Evolutionary conservation across 441 rosid species (phyloP), one percentile per base, ranked within the genome.

Genomic region (Gossypium davidsonii): DNA sequence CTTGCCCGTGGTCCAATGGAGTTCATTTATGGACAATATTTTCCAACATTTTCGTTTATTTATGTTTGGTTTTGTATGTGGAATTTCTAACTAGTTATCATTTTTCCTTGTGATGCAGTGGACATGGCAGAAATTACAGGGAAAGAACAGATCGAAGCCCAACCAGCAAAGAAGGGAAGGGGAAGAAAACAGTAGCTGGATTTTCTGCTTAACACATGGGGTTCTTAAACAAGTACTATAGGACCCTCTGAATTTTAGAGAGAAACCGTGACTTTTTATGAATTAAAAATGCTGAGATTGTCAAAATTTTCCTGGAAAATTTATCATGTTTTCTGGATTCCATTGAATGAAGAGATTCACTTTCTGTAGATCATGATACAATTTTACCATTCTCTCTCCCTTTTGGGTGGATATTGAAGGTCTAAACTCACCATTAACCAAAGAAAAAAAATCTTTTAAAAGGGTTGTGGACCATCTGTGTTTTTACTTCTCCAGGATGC

Each of bases 111-210:
- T 39, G 39, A 20, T 83, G 86, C 89, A 94, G 97, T 83, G 67
- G 92, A 91, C 72, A 72, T 90, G 25, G 74, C 93, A 3, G 96
- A 91, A 75, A 86, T 85, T 67, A 73, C 90, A 0, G 93, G 93
- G 64, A 94, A 91, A 79, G 96, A 91, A 68, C 97, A 83, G 55
- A 79, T 76, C 26, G 98, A 90, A 73, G 79, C 88, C 28, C 98
- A 83, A 72, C 83, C 90, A 48, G 73, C 77, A 18, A 94, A 90
- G 90, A 94, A 89, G 79, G 98, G 98, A 79, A 87, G 95, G 79
- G 98, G 95, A 79, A 84, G 92, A 81, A 94, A 94, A 84, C 98
- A 94, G 79, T 90, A 84, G 80, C 77, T 78, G 60, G 7, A 49
- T 42, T 28, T 48, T 73, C 68, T 17, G 10, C 34, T 70, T 14